These are phyloP conservation scores for Termitomyces bulborhizus DNA, from an alignment of 768 basidiomycete species.

Conservation along the genomic window DNA sequence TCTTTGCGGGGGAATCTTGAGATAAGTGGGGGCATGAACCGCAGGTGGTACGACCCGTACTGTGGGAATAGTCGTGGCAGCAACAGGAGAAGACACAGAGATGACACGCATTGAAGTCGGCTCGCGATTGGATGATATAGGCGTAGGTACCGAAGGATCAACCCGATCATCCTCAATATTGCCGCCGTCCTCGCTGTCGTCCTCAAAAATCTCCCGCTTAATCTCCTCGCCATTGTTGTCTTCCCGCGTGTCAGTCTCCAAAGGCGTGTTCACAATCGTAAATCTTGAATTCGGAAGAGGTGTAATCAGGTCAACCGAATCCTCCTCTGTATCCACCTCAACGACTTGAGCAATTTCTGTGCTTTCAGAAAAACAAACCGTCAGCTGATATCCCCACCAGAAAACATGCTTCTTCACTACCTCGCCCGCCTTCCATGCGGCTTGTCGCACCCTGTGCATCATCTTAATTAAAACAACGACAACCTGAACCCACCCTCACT, in stretches of 20 bases:
- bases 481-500: no score
- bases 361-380: no score
- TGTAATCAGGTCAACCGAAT: slow-evolving; percentile 63
- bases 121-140: slow-evolving; percentile 8
- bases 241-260: not conserved
- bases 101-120: slow-evolving; percentile 3
- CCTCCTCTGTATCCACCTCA: slow-evolving; percentile 70
- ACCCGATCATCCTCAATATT: slow-evolving; percentile 64
- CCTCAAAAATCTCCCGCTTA: slow-evolving; percentile 41
- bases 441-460: no score
- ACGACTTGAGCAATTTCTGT: no score
- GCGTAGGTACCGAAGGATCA: slow-evolving; percentile 49
- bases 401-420: no score
- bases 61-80: slow-evolving; percentile 17
- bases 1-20: slow-evolving; percentile 15
- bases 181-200: no score
- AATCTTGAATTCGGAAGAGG: slow-evolving; percentile 49
- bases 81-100: not conserved
- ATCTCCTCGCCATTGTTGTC: slow-evolving; percentile 34
- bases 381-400: no score
- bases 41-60: no score
- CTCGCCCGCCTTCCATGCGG: no score
- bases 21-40: not conserved
- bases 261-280: slow-evolving; percentile 17
- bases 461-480: no score